These are phyloP conservation scores for Sapria himalayana DNA, from an alignment of 345 rosid species.

Conservation along the genomic window DNA sequence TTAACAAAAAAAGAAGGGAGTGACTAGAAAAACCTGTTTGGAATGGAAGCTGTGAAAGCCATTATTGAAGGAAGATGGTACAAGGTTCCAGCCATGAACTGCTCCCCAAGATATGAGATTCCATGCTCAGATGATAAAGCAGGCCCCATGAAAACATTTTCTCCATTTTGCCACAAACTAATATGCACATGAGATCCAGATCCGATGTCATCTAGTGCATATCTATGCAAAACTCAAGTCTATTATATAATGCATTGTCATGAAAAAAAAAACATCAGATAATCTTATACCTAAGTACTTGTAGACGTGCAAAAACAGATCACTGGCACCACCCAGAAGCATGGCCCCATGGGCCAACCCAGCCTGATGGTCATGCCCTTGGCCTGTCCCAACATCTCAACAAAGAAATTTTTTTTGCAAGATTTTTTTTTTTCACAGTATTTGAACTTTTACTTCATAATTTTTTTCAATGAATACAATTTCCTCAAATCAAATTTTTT, in stretches of 20 bases:
- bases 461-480: too few relatives aligned
- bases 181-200: slow-evolving; percentile 94
- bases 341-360: too few relatives aligned
- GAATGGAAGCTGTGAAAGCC: slow-evolving; percentile 74
- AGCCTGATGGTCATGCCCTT: too few relatives aligned
- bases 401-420: too few relatives aligned
- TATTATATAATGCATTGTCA: neutral
- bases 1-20: too few relatives aligned
- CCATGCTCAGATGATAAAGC: slow-evolving; percentile 44
- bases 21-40: slow-evolving; percentile 59
- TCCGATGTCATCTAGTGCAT: slow-evolving; percentile 64
- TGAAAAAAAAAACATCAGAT: slow-evolving; percentile 2
- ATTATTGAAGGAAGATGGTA: slow-evolving; percentile 71
- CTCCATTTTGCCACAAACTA: slow-evolving; percentile 56
- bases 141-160: slow-evolving; percentile 62
- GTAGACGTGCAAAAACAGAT: too few relatives aligned
- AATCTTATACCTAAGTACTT: too few relatives aligned
- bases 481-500: too few relatives aligned
- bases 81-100: slow-evolving; percentile 90
- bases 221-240: slow-evolving; percentile 22
- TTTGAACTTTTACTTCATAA: too few relatives aligned
- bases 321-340: too few relatives aligned
- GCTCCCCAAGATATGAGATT: slow-evolving; percentile 47
- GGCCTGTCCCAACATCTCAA: too few relatives aligned
- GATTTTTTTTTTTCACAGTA: too few relatives aligned